A percentile compares a stretch with the other conserved stretches of the same genome.
Evolutionary conservation across 2,329 filamentous ascomycete species (phyloP).

Genomic region (Cladorrhinum sp.): DNA sequence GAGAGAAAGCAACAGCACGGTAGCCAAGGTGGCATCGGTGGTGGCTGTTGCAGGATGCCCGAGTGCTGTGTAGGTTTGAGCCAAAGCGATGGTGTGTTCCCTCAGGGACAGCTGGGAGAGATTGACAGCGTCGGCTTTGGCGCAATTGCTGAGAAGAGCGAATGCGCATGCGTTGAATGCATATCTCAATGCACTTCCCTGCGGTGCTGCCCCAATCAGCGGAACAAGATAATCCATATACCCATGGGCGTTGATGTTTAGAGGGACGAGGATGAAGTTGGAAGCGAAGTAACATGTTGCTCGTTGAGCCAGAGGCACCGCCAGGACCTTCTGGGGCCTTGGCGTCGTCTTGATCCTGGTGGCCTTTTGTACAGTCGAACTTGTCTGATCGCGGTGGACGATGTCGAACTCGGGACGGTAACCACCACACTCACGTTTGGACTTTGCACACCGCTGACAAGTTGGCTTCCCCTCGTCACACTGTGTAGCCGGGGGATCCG

Average conservation of each 20-base stretch:
- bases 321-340: conserved; percentile 23
- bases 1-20: conserved; percentile 56
- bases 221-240: conserved; percentile 60
- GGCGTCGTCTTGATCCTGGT: not conserved
- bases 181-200: conserved; percentile 47
- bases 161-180: conserved; percentile 60
- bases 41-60: conserved; percentile 47
- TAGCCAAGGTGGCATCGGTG: conserved; percentile 55
- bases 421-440: conserved; percentile 24
- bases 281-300: conserved; percentile 58
- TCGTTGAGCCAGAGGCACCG: conserved; percentile 40
- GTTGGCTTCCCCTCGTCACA: conserved; percentile 66
- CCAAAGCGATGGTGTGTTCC: conserved; percentile 55
- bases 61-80: conserved; percentile 51
- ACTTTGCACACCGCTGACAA: conserved; percentile 57
- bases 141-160: conserved; percentile 54
- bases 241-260: conserved; percentile 48
- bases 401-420: conserved; percentile 26
- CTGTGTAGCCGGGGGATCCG: conserved; percentile 34
- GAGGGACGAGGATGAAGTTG: conserved; percentile 57
- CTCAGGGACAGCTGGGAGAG: conserved; percentile 44
- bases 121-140: conserved; percentile 34
- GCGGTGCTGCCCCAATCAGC: conserved; percentile 46
- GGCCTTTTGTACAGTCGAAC: conserved; percentile 22
- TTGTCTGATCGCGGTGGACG: conserved; percentile 27